phyloP scores from a whole-genome alignment of 2,329 filamentous ascomycete species.

The Fusarium sp. region DNA sequence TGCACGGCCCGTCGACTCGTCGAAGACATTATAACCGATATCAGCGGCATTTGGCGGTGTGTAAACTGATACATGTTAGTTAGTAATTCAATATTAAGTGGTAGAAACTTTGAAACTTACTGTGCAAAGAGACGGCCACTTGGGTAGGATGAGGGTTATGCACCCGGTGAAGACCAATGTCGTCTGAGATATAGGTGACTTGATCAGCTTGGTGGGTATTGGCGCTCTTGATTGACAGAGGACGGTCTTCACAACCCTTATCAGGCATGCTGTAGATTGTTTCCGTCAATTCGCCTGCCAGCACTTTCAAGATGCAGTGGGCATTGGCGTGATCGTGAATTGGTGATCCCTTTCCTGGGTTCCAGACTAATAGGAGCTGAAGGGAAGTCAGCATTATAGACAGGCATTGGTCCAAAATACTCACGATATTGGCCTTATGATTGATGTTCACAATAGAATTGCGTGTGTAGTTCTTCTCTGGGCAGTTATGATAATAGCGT shows the following conservation, averaged over 20 bases:
- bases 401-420: rapidly evolving
- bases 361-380: conserved; percentile 6
- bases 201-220: not conserved
- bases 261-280: conserved; percentile 1
- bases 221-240: not conserved
- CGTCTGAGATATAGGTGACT: conserved; percentile 14
- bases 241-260: not conserved
- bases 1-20: conserved; percentile 5
- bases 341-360: conserved; percentile 9
- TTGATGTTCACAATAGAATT: conserved; percentile 7
- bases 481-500: conserved; percentile 7
- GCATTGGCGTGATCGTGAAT: conserved; percentile 18
- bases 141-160: conserved; percentile 15
- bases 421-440: conserved; percentile 5
- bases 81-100: rapidly evolving
- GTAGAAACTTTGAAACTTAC: not conserved
- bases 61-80: not conserved
- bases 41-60: conserved; percentile 14
- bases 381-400: not conserved
- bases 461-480: conserved; percentile 8
- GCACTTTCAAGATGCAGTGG: conserved; percentile 9
- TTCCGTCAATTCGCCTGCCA: conserved; percentile 6
- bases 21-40: conserved; percentile 10
- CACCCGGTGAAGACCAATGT: conserved; percentile 6
- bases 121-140: conserved; percentile 5